These are phyloP conservation scores for Fusarium sublunatum DNA, from an alignment of 2,329 filamentous ascomycete species.

Conservation along the genomic window DNA sequence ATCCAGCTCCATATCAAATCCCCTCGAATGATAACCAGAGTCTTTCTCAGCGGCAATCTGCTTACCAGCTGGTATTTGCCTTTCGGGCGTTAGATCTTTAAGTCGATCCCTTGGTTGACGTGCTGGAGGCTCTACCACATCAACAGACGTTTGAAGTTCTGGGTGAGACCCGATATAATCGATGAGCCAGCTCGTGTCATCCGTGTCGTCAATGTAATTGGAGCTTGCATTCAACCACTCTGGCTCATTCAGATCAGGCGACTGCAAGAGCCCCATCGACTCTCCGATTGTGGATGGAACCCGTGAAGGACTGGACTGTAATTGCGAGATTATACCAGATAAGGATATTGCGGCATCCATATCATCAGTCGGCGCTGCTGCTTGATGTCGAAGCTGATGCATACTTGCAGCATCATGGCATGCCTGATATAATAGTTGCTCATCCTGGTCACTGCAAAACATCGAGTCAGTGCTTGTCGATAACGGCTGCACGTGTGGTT, in stretches of 20 bases:
- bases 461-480: not conserved
- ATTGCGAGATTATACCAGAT: slow-evolving; percentile 4
- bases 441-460: not conserved
- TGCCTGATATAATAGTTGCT: not conserved
- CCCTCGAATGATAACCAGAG: slow-evolving; percentile 17
- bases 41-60: slow-evolving; percentile 21
- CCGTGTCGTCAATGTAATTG: not conserved
- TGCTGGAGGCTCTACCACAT: not conserved
- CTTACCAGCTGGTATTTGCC: slow-evolving; percentile 2
- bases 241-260: slow-evolving; percentile 14
- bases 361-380: slow-evolving; percentile 3
- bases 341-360: slow-evolving; percentile 7
- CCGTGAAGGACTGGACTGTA: slow-evolving; percentile 27
- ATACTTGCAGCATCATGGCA: not conserved
- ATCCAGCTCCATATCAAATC: slow-evolving; percentile 6
- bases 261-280: slow-evolving; percentile 11
- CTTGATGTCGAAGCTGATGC: not conserved
- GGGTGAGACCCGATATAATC: slow-evolving; percentile 20
- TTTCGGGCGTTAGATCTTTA: slow-evolving; percentile 3
- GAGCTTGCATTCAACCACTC: not conserved
- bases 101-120: slow-evolving; percentile 8
- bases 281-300: slow-evolving; percentile 31
- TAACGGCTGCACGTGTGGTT: not conserved
- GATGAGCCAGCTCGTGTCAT: slow-evolving; percentile 3
- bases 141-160: slow-evolving; percentile 13